Percentiles rank a stretch among this genome's conserved stretches.
Conservation (phyloP, 2,329 filamentous ascomycete genomes). For the Penicillium griseofulvum region DNA sequence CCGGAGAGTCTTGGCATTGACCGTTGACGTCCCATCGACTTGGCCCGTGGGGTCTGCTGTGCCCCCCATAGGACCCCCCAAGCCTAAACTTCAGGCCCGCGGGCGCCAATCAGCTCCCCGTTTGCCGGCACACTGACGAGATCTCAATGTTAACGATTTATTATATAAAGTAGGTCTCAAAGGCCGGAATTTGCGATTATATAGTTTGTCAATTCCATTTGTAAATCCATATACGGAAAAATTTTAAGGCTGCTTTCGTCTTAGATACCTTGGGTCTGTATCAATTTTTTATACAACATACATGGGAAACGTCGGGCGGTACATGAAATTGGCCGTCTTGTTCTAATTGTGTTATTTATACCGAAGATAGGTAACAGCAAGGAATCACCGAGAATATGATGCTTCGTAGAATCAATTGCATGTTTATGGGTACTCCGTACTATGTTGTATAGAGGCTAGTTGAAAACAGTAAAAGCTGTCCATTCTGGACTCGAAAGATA, state of each 20-base stretch:
- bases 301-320: background rate
- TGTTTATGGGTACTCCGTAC: background rate
- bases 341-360: too few species aligned
- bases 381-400: background rate
- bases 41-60: background rate
- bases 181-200: background rate
- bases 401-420: background rate
- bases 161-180: background rate
- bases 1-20: slow-evolving; percentile 14
- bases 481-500: background rate
- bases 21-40: slow-evolving; percentile 5
- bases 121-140: slow-evolving; percentile 18
- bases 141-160: background rate
- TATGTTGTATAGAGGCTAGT: too few species aligned
- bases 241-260: too few species aligned
- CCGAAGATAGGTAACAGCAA: background rate
- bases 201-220: slow-evolving; percentile 6
- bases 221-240: background rate
- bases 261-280: background rate
- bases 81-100: background rate
- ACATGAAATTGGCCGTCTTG: too few species aligned
- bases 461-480: background rate
- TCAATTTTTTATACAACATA: too few species aligned
- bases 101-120: slow-evolving; percentile 16
- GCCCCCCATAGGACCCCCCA: background rate